Base-by-base conservation (phyloP, 768 basidiomycete species). In the Leccinum arenicola region DNA sequence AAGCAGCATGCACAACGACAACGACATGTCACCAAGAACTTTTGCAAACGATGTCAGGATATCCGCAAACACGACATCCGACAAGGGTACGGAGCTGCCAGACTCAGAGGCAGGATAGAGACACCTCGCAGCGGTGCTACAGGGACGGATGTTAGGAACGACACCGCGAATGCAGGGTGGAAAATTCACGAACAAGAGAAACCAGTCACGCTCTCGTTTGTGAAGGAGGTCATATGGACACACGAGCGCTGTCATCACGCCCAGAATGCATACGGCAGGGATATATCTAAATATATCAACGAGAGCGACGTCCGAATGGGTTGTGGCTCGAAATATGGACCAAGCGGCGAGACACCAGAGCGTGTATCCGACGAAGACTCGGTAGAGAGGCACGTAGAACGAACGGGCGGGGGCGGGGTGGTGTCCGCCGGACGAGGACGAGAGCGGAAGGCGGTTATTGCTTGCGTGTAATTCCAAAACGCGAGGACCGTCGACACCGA, bases 21-120 rank as follows among this genome's bases (percentile, higher is more conserved):
- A 77, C 93, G 93, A 98, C 45, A 95, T 76, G 68, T 98, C 97
- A 12, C 96, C 96, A 19, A 98, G 77, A 43, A 99, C 94, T 77
- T 97, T 98, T 36, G 97, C 95, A 68, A 92, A 96, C 2, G 95
- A 98, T 2, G 97, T 99, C 68, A 95, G 83, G 61, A 98, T 85
- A 79, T 98, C 97, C 59, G 96, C 95, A 59, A 96, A 85, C 48
- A 98, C 84, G 23, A 99, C 85, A 71, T 99, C 97, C 29, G 87
- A 86, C 74, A 99, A 99, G 71, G 87, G 85, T 43, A 94, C 80
- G 5, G 88, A 83, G 45, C 79, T 77, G 54, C 79, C 77, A 43
- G 78, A 33, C 33, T 33, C 12, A 12, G 33, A 67, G 1, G 84
- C 75, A n/a, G 89, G 82, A 53, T 87, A 81, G 23, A 94, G 66